Conservation (phyloP, 2,329 filamentous ascomycete genomes). For the Simplicillium aogashimaense region DNA sequence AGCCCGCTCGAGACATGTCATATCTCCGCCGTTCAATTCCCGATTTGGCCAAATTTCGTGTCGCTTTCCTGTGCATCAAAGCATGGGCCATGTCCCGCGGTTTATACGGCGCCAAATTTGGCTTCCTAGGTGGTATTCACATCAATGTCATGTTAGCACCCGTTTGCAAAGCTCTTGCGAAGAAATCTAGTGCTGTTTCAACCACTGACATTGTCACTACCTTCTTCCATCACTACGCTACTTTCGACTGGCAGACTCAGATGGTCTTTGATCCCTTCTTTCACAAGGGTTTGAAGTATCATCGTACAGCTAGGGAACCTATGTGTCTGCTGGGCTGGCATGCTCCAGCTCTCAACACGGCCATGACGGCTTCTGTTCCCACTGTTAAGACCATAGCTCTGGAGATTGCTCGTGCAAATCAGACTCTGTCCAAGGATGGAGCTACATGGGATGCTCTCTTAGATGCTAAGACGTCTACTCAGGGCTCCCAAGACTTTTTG, state of each 20-base stretch:
- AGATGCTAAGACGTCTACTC: background rate
- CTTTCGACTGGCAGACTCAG: conserved; percentile 46
- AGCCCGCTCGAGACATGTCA: conserved; percentile 51
- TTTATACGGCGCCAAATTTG: conserved; percentile 55
- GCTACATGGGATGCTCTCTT: conserved; percentile 26
- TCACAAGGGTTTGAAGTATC: conserved; percentile 39
- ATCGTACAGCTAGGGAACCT: conserved; percentile 46
- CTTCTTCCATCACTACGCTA: conserved; percentile 55
- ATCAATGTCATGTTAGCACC: conserved; percentile 52
- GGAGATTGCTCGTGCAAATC: conserved; percentile 39
- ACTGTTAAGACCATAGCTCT: conserved; percentile 39
- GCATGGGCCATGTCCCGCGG: conserved; percentile 52
- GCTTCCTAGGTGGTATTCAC: conserved; percentile 55
- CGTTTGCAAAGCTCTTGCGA: conserved; percentile 44
- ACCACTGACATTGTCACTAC: conserved; percentile 42
- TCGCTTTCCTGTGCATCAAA: conserved; percentile 50
- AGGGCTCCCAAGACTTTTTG: conserved; percentile 30
- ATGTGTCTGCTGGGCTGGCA: conserved; percentile 56
- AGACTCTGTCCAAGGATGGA: conserved; percentile 22
- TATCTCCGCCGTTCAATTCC: conserved; percentile 52
- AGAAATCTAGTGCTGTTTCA: conserved; percentile 23
- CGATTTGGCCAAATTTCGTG: conserved; percentile 44
- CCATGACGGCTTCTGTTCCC: conserved; percentile 40
- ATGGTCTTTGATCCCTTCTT: conserved; percentile 52
- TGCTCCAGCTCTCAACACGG: conserved; percentile 50